These are phyloP conservation scores for Didymella lethalis DNA, from an alignment of 2,329 filamentous ascomycete species.

Conservation along the genomic window DNA sequence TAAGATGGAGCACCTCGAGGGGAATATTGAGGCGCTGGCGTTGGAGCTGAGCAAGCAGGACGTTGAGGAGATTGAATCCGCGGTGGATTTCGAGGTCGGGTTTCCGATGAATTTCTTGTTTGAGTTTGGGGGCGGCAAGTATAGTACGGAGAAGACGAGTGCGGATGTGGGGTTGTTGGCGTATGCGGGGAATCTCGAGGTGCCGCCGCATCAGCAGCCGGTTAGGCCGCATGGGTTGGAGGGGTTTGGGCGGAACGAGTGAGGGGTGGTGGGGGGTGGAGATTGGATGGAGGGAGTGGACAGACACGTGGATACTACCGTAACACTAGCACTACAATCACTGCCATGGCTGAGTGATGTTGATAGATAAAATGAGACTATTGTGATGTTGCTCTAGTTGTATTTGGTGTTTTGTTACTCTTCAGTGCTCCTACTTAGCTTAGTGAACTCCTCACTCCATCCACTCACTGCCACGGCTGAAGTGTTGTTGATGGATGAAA, in stretches of 20 bases:
- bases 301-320: too few relatives aligned
- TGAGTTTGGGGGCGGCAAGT: conserved; percentile 38
- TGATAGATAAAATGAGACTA: too few relatives aligned
- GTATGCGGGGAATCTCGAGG: conserved; percentile 41
- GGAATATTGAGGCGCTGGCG: conserved; percentile 64
- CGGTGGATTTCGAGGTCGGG: conserved; percentile 62
- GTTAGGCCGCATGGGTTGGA: conserved; percentile 41
- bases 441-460: too few relatives aligned
- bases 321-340: too few relatives aligned
- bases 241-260: conserved; percentile 22
- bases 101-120: conserved; percentile 61
- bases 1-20: conserved; percentile 75
- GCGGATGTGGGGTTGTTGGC: conserved; percentile 40
- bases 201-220: conserved; percentile 31
- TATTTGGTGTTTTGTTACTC: too few relatives aligned
- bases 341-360: too few relatives aligned
- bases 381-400: too few relatives aligned
- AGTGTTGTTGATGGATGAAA: too few relatives aligned
- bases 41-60: conserved; percentile 62
- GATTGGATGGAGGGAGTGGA: neutral
- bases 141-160: conserved; percentile 40
- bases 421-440: too few relatives aligned
- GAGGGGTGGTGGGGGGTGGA: neutral
- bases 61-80: conserved; percentile 62
- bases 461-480: too few relatives aligned